A percentile compares a stretch with the other conserved stretches of the same genome.
These are phyloP conservation scores for Insectozyma bohioensis DNA, from an alignment of 1,139 yeast species.

Conservation along the genomic window DNA sequence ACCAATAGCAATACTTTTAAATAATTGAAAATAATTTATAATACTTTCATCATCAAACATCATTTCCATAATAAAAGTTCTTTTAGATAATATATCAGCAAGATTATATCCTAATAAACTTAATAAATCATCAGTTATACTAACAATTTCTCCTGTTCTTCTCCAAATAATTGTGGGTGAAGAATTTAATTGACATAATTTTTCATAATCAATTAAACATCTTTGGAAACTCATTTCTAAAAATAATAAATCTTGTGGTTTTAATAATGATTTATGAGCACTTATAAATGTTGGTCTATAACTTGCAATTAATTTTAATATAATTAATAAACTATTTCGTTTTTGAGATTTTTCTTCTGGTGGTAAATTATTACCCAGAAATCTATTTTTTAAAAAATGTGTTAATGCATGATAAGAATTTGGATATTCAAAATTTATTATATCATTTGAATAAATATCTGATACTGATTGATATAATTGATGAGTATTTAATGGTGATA, in stretches of 20 bases:
- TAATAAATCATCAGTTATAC: constrained; percentile 65
- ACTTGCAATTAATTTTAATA: constrained; percentile 66
- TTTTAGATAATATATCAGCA: constrained; percentile 47
- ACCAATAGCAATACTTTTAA: constrained; percentile 52
- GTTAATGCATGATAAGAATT: constrained; percentile 64
- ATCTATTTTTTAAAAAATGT: constrained; percentile 53
- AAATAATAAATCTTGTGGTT: constrained; percentile 63
- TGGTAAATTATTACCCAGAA: constrained; percentile 39
- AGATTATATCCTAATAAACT: constrained; percentile 58
- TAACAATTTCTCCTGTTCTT: constrained; percentile 74
- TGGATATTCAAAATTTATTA: constrained; percentile 65
- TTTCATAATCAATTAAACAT: constrained; percentile 64
- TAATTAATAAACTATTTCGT: constrained; percentile 49
- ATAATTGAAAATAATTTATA: constrained; percentile 42
- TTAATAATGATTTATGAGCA: constrained; percentile 63
- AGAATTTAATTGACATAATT: constrained; percentile 54
- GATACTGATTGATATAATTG: constrained; percentile 63
- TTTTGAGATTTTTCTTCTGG: constrained; percentile 32
- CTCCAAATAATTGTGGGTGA: constrained; percentile 79
- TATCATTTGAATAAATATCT: constrained; percentile 58
- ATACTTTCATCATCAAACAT: constrained; percentile 51
- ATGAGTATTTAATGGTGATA: constrained; percentile 58
- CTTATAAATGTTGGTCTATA: constrained; percentile 72
- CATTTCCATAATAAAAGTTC: constrained; percentile 52
- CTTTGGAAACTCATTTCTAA: constrained; percentile 71